A percentile compares a stretch with the other conserved stretches of the same genome.
These are phyloP conservation scores for Microcyclospora pomicola DNA, from an alignment of 2,329 filamentous ascomycete genomes.

Conservation along the genomic window DNA sequence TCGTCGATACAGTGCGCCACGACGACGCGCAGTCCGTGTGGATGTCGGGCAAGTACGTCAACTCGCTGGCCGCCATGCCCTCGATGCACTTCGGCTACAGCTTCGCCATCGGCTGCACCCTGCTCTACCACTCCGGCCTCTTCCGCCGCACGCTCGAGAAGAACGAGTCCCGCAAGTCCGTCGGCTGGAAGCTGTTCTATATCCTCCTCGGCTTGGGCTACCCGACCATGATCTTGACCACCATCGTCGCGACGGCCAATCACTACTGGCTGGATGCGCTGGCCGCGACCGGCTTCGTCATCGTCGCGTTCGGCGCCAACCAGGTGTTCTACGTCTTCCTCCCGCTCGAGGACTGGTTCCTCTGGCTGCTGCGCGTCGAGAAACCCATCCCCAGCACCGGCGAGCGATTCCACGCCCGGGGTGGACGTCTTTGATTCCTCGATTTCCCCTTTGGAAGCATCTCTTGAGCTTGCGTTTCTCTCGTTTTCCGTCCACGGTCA, in stretches of 20 bases:
- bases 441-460: too few species aligned
- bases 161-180: too few species aligned
- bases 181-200: conserved; percentile 21
- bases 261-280: conserved; percentile 46
- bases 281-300: conserved; percentile 36
- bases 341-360: conserved; percentile 37
- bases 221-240: conserved; percentile 30
- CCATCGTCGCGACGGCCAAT: conserved; percentile 49
- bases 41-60: conserved; percentile 33
- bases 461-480: too few species aligned
- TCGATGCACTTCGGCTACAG: conserved; percentile 43
- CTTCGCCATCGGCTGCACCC: conserved; percentile 37
- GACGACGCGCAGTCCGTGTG: conserved; percentile 34
- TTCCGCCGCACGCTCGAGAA: conserved; percentile 13
- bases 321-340: conserved; percentile 37
- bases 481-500: too few species aligned
- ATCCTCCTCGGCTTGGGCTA: conserved; percentile 33
- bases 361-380: conserved; percentile 35
- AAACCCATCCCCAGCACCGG: conserved; percentile 44
- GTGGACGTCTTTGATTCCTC: too few species aligned
- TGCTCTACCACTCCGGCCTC: conserved; percentile 39
- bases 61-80: conserved; percentile 34
- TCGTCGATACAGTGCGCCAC: conserved; percentile 34
- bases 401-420: conserved; percentile 17
- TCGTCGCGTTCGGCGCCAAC: conserved; percentile 36